Base-by-base conservation (phyloP, 148 eudicot species). In the Dysphania ambrosioides region DNA sequence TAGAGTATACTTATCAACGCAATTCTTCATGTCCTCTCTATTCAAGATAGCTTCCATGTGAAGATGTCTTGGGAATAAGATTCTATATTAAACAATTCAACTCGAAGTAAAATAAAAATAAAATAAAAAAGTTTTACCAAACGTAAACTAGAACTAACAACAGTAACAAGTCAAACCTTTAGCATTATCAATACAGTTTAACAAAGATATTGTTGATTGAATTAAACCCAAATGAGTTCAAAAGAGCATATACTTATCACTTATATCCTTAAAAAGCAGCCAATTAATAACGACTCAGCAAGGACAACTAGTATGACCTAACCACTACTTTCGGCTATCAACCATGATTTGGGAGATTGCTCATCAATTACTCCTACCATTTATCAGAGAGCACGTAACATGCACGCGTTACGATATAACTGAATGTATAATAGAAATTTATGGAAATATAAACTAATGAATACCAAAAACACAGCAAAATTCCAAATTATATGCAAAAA, bases 31-130 rank as follows among this genome's bases (percentile, higher is more conserved):
- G 16, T 36, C 40, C 40, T 66, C 19, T 35, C 23, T 4, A 34
- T 12, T 53, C 49, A 30, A 53, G 9, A 32, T 12, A 71, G 24
- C 31, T 71, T 29, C 72, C 72, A 75, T 18, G 66, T 66, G 78
- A 40, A 35, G 35, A 35, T 65, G 71, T 58, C 69, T 75, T 55
- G 78, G 40, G 49, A 59, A 72, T 40, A 36, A 38, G n/a, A 58
- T 36, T 61, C 51, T 23, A 71, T 11, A 2, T 18, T 31, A 30
- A 21, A 49, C 18, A 55, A 11, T n/a, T 31, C 59, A 30, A 29
- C 6, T 29, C 30, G 32, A 60, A 29, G 6, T 53, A 53, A 34
- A 18, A 64, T 24, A 58, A 6, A 63, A 61, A 9, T 31, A 0
- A 7, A 15, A 61, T 5, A 6, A 44, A 12, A 3, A 2, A 15